These are phyloP conservation scores for Lyophyllum atratum DNA, from an alignment of 768 basidiomycete genomes.

Conservation along the genomic window DNA sequence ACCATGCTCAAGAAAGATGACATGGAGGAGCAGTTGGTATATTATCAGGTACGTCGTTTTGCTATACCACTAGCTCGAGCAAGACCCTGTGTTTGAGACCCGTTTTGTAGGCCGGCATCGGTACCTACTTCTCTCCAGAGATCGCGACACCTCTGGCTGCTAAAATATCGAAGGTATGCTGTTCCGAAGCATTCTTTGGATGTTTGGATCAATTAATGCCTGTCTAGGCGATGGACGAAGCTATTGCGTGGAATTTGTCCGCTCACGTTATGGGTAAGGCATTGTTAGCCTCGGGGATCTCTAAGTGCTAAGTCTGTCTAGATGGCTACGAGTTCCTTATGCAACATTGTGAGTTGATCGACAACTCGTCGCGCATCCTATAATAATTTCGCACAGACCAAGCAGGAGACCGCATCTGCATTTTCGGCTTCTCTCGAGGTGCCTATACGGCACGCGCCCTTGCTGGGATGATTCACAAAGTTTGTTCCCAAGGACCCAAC, in stretches of 20 bases:
- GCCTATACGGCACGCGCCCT: slow-evolving; percentile 55
- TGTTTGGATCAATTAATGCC: too few relatives aligned
- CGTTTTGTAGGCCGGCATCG: slow-evolving; percentile 48
- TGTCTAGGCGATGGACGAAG: slow-evolving; percentile 46
- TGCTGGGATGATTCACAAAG: slow-evolving; percentile 64
- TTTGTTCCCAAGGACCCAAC: slow-evolving; percentile 13
- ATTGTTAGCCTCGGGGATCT: too few relatives aligned
- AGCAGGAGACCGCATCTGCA: slow-evolving; percentile 54
- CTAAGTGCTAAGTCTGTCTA: slow-evolving; percentile 19
- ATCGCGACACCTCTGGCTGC: slow-evolving; percentile 49
- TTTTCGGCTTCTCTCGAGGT: slow-evolving; percentile 68
- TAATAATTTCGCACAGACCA: slow-evolving; percentile 5
- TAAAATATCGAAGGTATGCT: slow-evolving; percentile 30
- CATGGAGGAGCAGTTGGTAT: slow-evolving; percentile 37
- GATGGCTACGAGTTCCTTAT: slow-evolving; percentile 62
- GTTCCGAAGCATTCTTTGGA: too few relatives aligned
- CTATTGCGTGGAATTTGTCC: slow-evolving; percentile 51
- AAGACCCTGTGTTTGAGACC: too few relatives aligned
- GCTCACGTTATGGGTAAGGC: slow-evolving; percentile 56
- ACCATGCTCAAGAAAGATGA: slow-evolving; percentile 39
- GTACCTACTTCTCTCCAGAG: slow-evolving; percentile 56
- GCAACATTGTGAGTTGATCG: slow-evolving; percentile 47
- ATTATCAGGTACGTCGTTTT: slow-evolving; percentile 37
- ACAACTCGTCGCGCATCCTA: background rate
- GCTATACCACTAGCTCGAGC: background rate